Percentiles rank a stretch among this genome's conserved stretches.
These are phyloP conservation scores for Penicillium ochrochloron DNA, from an alignment of 495 filamentous ascomycete genomes.

Conservation along the genomic window DNA sequence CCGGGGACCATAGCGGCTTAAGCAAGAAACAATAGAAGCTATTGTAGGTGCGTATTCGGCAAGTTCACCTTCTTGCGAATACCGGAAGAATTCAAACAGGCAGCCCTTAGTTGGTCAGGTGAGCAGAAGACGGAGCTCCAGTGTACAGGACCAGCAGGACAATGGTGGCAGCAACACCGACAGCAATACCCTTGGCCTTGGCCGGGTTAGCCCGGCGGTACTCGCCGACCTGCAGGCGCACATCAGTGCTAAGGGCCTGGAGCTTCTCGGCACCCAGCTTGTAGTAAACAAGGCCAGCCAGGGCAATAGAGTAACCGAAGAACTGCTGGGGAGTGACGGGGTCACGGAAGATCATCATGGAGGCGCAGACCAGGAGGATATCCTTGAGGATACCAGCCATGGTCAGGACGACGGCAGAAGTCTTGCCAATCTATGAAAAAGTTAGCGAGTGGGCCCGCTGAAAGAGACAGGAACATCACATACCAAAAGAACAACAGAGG, in stretches of 20 bases:
- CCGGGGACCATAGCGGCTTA: background rate
- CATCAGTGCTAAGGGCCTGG: constrained; percentile 68
- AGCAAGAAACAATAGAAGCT: constrained; percentile 16
- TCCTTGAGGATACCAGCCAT: constrained; percentile 96
- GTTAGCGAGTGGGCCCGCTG: constrained; percentile 27
- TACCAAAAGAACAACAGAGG: constrained; percentile 88
- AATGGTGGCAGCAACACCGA: constrained; percentile 56
- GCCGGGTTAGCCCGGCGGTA: constrained; percentile 64
- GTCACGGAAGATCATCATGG: constrained; percentile 85
- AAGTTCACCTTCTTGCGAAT: constrained; percentile 13
- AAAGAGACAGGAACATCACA: constrained; percentile 26
- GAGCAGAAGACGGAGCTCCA: constrained; percentile 24
- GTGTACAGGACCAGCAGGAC: constrained; percentile 65
- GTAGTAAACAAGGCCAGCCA: constrained; percentile 88
- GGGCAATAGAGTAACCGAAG: constrained; percentile 89
- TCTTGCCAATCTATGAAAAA: constrained; percentile 82
- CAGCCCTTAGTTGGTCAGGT: constrained; percentile 27
- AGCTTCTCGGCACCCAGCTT: constrained; percentile 83
- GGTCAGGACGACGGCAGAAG: constrained; percentile 89
- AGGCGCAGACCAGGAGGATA: constrained; percentile 84
- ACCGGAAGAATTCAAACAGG: constrained; percentile 10
- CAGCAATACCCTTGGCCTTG: constrained; percentile 67
- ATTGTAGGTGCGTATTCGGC: constrained; percentile 10
- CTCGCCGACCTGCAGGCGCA: constrained; percentile 51
- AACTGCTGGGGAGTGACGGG: constrained; percentile 78